Evolutionary conservation across 345 rosid species (phyloP), one percentile per base, ranked within the genome.

Genomic region (Brassica nigra): DNA sequence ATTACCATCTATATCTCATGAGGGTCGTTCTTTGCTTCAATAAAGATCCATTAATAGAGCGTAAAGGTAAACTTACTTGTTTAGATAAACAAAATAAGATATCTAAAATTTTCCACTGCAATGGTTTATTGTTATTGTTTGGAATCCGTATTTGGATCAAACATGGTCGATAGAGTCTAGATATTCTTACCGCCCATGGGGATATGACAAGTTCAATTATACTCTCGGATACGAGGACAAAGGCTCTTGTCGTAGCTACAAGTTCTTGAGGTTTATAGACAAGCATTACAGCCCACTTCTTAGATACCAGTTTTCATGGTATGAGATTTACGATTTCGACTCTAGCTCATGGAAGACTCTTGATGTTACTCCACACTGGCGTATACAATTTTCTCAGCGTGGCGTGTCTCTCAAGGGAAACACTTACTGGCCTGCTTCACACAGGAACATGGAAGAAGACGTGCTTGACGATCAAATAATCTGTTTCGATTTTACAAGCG

Each of bases 331-430:
- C 31, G 31, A 59, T 23, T 59, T 59, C 31, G 63, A 59, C 3
- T 23, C 63, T 23, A 12, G 63, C 20, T 59, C 9, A 1, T 59
- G 63, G 65, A 61, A 5, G 29, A 61, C 65, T 61, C 34, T 61
- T 61, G 29, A 61, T 28, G 8, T 61, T 8, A 61, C 34, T 61
- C 34, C 36, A 61, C 34, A 61, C 16, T 61, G 36, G 65, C 42
- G 23, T 31, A 31, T 63, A 63, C 0, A 6, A 9, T 63, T 6
- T 47, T 2, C 4, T 4, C 6, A n/a, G 23, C 27, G 0, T 64
- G 68, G 68, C 27, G 68, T 33, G 37, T 33, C 44, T n/a, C 23
- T 64, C 27, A 64, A 33, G 9, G 68, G 68, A 64, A 64, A 64
- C 23, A 31, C 42, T 64, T 64, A 64, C 27, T 33, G 42, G 42